Evolutionary conservation across 768 basidiomycete species (phyloP).

Genomic region (Albatrellus ellisii): DNA sequence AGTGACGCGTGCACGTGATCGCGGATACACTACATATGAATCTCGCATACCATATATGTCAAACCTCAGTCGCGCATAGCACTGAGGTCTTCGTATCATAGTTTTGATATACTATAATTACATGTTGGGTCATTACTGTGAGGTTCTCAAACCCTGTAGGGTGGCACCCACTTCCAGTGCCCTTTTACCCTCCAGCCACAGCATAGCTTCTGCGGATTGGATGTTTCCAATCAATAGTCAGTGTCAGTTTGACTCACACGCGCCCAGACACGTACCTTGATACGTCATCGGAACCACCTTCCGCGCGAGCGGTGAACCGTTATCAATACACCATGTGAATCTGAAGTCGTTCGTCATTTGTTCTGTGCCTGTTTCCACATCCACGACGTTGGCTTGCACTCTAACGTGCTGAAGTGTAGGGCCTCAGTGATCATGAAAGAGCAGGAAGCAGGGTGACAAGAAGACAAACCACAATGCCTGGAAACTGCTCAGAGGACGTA

Average conservation of each 20-base stretch:
- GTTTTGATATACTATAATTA: too few relatives aligned
- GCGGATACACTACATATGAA: too few relatives aligned
- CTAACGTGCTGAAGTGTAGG: constrained; percentile 41
- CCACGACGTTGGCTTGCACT: constrained; percentile 60
- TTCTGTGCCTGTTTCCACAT: constrained; percentile 50
- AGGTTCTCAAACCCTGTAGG: constrained; percentile 28
- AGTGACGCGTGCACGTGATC: too few relatives aligned
- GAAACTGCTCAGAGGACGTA: constrained; percentile 30
- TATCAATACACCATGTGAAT: constrained; percentile 53
- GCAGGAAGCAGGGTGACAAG: background rate
- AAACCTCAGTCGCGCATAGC: too few relatives aligned
- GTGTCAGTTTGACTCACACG: too few relatives aligned
- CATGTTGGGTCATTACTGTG: background rate
- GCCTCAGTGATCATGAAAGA: background rate
- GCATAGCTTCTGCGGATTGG: constrained; percentile 55
- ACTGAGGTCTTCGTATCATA: too few relatives aligned
- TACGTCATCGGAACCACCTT: constrained; percentile 60
- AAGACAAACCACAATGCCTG: constrained; percentile 47
- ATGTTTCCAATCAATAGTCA: too few relatives aligned
- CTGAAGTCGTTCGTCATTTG: constrained; percentile 65
- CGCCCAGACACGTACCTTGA: constrained; percentile 32
- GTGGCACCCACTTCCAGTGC: constrained; percentile 58
- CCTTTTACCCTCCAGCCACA: constrained; percentile 69
- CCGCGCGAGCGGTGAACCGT: constrained; percentile 22
- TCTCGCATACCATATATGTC: too few relatives aligned